A percentile compares a stretch with the other conserved stretches of the same genome.
These are phyloP conservation scores for Arthrinium puccinioides DNA, from an alignment of 2,329 filamentous ascomycete species.

Conservation along the genomic window DNA sequence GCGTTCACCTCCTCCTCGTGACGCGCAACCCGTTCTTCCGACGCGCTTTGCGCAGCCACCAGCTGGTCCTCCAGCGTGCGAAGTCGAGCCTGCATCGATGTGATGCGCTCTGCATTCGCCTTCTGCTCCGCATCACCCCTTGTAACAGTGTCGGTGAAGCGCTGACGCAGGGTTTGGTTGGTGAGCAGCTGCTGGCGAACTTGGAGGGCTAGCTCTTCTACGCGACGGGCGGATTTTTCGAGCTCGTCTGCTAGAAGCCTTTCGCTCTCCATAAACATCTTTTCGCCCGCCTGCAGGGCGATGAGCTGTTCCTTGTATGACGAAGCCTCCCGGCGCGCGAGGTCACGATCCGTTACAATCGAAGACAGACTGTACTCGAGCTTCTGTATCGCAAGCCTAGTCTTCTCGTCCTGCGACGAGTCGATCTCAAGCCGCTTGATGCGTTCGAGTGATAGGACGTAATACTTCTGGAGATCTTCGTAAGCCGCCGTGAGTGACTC, in stretches of 20 bases:
- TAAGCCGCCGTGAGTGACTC: conserved; percentile 69
- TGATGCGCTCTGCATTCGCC: conserved; percentile 73
- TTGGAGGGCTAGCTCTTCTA: conserved; percentile 72
- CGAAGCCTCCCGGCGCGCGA: conserved; percentile 59
- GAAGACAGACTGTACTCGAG: conserved; percentile 63
- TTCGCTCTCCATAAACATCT: conserved; percentile 50
- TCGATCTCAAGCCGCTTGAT: conserved; percentile 57
- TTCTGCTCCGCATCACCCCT: conserved; percentile 81
- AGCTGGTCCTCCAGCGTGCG: conserved; percentile 79
- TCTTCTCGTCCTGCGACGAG: conserved; percentile 46
- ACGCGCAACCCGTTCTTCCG: conserved; percentile 73
- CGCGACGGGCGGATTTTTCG: conserved; percentile 63
- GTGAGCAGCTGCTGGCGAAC: conserved; percentile 74
- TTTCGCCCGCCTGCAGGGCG: conserved; percentile 48
- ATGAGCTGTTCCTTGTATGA: conserved; percentile 56
- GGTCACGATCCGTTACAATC: conserved; percentile 64
- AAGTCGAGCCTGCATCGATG: conserved; percentile 72
- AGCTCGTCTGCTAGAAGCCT: conserved; percentile 62
- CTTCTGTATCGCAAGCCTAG: conserved; percentile 53
- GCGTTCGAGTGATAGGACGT: conserved; percentile 57
- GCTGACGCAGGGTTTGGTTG: conserved; percentile 67
- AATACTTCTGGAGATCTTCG: conserved; percentile 65
- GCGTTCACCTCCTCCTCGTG: conserved; percentile 80
- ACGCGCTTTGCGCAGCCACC: conserved; percentile 72
- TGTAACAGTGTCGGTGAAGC: conserved; percentile 71